Base-by-base conservation (phyloP, 2,329 filamentous ascomycete species). In the Ramularia endophylla region DNA sequence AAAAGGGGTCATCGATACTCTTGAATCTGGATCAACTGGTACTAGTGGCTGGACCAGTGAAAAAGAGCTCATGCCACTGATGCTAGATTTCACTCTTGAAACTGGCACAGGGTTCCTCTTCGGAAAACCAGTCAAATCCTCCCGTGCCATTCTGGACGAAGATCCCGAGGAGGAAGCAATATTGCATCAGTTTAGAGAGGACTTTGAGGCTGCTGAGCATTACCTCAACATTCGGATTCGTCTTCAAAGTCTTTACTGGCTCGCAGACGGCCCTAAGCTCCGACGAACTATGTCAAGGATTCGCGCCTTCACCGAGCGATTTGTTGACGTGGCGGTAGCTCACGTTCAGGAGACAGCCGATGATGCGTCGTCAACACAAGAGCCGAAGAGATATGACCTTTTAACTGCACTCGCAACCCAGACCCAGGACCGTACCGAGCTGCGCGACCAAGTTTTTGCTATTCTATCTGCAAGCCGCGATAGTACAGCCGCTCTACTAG, bases 401-500 rank as follows among this genome's bases (percentile, higher is more conserved):
- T 40, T 62, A 17, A 39, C 45, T 22, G 46, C 50, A 5, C 45
- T 63, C 5, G 53, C 47, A 8, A 45, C 45, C n/a, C 47, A 59
- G 22, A 58, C 55, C 3, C 50, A 48, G 27, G 56, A 63, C 33
- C 35, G 35, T 9, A 43, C 35, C 13, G 53, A 56, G 37, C 46
- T 62, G 12, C 52, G 51, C 8, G 50, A 58, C 30, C 56, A 64
- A 42, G 49, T 53, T 5, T n/a, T n/a, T n/a, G n/a, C n/a, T n/a
- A n/a, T 80, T 44, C 69, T 80, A 32, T 61, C 78, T 1, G 77
- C 75, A 0, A 77, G 76, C 1, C 65, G 76, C 9, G 78, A 81
- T 48, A 80, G 76, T 0, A 80, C 74, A 0, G 75, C 74, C 2
- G 65, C 64, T 35, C 64, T 73, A 3, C 57, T 80, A 2, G 67